Evolutionary conservation across 768 basidiomycete species (phyloP), one percentile per base, ranked within the genome.

Genomic region (Kwoniella heveanensis): DNA sequence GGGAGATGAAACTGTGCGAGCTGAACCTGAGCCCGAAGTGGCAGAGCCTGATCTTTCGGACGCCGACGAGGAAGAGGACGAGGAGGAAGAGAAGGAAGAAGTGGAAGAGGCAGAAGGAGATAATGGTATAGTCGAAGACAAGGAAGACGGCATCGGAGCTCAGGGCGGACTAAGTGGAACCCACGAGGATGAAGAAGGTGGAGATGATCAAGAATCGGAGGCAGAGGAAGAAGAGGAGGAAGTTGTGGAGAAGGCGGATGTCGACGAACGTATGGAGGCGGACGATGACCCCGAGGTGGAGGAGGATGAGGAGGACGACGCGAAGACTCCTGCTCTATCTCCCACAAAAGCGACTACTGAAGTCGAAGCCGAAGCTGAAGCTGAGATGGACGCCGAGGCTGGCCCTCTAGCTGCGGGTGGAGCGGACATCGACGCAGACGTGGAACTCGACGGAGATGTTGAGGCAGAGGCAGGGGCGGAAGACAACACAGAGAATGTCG

Each of bases 221-320:
- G 71, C 67, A 64, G 39, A 44, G 39, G 39, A 44, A 13, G 60
- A 55, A 9, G 65, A 61, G 0, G 64, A 68, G 30, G 64, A 62
- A 39, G 59, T 61, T 0, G 69, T 46, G 22, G 32, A 32, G 32
- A 32, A 32, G 32, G 32, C 13, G 32, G 47, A 48, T 6, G 47
- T 19, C 47, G 24, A n/a, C 47, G 8, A 48, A 8, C 24, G 6
- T 6, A 48, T n/a, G 19, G 47, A 32, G 7, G 32, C 32, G 5
- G 32, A 32, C 5, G 32, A 32, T 5, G 32, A 32, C 32, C 13
- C 21, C n/a, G 32, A 4, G 8, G 8, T 30, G 9, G 54, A 54
- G n/a, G 36, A 29, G 10, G 30, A 54, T 26, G 57, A 19, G 17
- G 58, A 25, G 22, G 49, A 29, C 19, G 51, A 48, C 3, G 37